These are phyloP conservation scores for Spinacia oleracea DNA, from an alignment of 179 eudicot genomes.

Conservation along the genomic window DNA sequence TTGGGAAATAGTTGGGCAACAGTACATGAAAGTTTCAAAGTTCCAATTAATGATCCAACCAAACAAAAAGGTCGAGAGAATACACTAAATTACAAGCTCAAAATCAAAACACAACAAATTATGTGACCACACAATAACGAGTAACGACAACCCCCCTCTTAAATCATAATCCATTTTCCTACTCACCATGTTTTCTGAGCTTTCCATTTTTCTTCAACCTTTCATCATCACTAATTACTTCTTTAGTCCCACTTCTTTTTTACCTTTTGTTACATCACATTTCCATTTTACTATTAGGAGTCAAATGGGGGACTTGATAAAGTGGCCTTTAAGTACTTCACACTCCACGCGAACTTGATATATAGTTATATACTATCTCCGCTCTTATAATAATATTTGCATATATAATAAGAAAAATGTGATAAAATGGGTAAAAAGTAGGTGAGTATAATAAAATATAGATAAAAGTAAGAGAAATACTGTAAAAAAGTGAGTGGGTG, in stretches of 20 bases:
- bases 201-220: constrained; percentile 16
- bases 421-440: no score
- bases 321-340: neutral
- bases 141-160: constrained; percentile 18
- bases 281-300: neutral
- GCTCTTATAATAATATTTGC: no score
- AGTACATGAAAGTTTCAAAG: constrained; percentile 23
- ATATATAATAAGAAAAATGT: no score
- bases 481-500: no score
- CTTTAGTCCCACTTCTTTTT: neutral
- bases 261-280: neutral
- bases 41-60: constrained; percentile 12
- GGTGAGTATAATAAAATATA: no score
- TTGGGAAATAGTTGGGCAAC: neutral
- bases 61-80: constrained; percentile 7
- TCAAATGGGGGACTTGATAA: neutral
- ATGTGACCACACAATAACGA: constrained; percentile 22
- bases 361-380: no score
- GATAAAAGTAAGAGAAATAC: no score
- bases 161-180: no score
- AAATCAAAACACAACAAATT: neutral
- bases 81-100: constrained; percentile 1
- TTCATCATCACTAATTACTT: constrained; percentile 13
- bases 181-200: constrained; percentile 24
- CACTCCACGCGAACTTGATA: neutral